phyloP scores from a whole-genome alignment of 1,284 basidiomycete species.

The Grifola frondosa region DNA sequence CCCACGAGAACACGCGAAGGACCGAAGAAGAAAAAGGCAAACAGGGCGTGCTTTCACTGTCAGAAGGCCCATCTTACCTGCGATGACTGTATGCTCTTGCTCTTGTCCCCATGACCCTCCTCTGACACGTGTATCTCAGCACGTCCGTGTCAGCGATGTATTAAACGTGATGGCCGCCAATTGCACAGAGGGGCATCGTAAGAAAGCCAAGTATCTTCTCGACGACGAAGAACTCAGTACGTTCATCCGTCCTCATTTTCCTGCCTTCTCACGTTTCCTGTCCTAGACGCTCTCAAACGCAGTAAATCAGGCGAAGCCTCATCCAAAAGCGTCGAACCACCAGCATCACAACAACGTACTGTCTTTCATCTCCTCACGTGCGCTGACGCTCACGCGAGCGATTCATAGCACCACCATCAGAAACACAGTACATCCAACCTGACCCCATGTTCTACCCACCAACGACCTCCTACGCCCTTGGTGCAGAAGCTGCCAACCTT shows the following conservation, averaged over 20 bases:
- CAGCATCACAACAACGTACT: conserved; percentile 33
- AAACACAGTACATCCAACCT: conserved; percentile 39
- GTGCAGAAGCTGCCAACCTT: conserved; percentile 83
- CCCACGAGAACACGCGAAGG: conserved; percentile 29
- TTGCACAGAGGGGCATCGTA: conserved; percentile 93
- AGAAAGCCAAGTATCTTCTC: conserved; percentile 96
- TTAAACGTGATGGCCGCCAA: conserved; percentile 90
- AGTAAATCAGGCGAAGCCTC: conserved; percentile 40
- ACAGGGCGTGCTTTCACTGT: conserved; percentile 89
- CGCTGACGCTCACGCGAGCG: conserved; percentile 8
- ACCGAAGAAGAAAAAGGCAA: conserved; percentile 31
- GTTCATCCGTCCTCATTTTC: conserved; percentile 32
- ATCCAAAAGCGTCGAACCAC: conserved; percentile 26
- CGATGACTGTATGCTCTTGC: conserved; percentile 75
- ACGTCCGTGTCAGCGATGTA: conserved; percentile 91
- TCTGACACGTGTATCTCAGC: conserved; percentile 46
- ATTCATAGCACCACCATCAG: conserved; percentile 10
- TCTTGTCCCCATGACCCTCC: conserved; percentile 3
- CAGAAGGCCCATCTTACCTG: conserved; percentile 97
- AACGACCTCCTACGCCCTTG: conserved; percentile 53
- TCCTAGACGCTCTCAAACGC: conserved; percentile 60
- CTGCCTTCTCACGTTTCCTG: conserved; percentile 26
- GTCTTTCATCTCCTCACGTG: conserved; percentile 8
- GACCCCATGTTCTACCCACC: conserved; percentile 50
- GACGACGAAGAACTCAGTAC: conserved; percentile 89